A percentile compares a stretch with the other conserved stretches of the same genome.
Evolutionary conservation across 1,139 yeast species (phyloP).

Genomic region (Pichia sp.): DNA sequence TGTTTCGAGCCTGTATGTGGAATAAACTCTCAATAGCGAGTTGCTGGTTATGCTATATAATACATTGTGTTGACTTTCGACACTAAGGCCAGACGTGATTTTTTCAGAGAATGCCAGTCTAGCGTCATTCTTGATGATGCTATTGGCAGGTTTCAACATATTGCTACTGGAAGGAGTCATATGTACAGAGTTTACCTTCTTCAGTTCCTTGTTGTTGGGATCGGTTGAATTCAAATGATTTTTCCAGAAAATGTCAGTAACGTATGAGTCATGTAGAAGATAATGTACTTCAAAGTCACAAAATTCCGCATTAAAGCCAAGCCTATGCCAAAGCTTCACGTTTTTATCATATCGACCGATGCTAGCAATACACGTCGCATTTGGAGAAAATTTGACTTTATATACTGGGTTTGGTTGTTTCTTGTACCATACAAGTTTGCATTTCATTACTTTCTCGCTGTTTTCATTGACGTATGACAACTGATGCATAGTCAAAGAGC

Average conservation of each 20-base stretch:
- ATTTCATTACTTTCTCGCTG: slow-evolving; percentile 27
- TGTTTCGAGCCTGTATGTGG: slow-evolving; percentile 59
- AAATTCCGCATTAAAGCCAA: slow-evolving; percentile 62
- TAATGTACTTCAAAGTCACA: slow-evolving; percentile 70
- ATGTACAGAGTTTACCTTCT: neutral
- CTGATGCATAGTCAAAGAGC: slow-evolving; percentile 50
- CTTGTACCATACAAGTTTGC: slow-evolving; percentile 50
- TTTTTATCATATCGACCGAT: slow-evolving; percentile 59
- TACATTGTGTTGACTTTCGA: slow-evolving; percentile 36
- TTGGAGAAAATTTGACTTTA: slow-evolving; percentile 54
- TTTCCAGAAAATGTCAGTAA: slow-evolving; percentile 58
- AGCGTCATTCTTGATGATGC: slow-evolving; percentile 25
- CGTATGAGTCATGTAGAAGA: slow-evolving; percentile 58
- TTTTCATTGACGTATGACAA: slow-evolving; percentile 25
- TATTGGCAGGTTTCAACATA: slow-evolving; percentile 29
- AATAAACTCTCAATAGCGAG: slow-evolving; percentile 62
- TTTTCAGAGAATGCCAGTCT: slow-evolving; percentile 17
- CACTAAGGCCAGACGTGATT: slow-evolving; percentile 15
- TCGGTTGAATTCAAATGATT: slow-evolving; percentile 7
- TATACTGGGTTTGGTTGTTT: slow-evolving; percentile 56
- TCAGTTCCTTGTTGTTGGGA: slow-evolving; percentile 2
- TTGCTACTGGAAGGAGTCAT: slow-evolving; percentile 16
- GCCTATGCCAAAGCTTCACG: slow-evolving; percentile 76
- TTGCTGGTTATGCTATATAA: slow-evolving; percentile 62
- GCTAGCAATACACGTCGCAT: slow-evolving; percentile 64